phyloP scores from a whole-genome alignment of 148 eudicot genomes.

The Arbutus unedo region DNA sequence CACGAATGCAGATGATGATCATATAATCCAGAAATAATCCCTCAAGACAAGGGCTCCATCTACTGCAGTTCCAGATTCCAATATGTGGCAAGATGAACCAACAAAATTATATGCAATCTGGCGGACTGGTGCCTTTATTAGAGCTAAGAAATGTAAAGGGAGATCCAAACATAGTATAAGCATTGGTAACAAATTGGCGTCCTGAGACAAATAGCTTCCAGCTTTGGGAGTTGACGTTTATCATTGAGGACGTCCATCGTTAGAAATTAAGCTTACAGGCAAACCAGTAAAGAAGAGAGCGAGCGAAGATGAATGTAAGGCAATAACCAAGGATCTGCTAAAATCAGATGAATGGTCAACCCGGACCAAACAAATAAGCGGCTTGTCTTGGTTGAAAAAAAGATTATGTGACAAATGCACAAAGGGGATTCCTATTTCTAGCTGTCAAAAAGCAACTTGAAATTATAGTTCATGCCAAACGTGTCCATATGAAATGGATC shows the following conservation, averaged over 20 bases:
- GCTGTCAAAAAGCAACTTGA: not conserved
- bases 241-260: not conserved
- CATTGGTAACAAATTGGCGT: too few species aligned
- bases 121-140: too few species aligned
- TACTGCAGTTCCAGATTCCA: not conserved
- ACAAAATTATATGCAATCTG: not conserved
- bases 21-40: not conserved
- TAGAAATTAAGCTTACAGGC: not conserved
- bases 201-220: too few species aligned
- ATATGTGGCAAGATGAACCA: not conserved
- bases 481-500: not conserved
- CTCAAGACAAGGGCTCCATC: not conserved
- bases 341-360: not conserved
- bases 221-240: not conserved
- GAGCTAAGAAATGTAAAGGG: too few species aligned
- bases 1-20: not conserved
- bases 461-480: not conserved
- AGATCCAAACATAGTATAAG: too few species aligned
- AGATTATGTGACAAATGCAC: not conserved
- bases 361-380: not conserved
- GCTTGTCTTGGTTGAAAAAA: too few species aligned
- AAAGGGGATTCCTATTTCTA: not conserved
- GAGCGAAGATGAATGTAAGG: not conserved
- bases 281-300: not conserved
- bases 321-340: not conserved